Percentiles rank a stretch among this genome's conserved stretches.
phyloP scores from a whole-genome alignment of 768 basidiomycete genomes.

The Mrakia gelida region DNA sequence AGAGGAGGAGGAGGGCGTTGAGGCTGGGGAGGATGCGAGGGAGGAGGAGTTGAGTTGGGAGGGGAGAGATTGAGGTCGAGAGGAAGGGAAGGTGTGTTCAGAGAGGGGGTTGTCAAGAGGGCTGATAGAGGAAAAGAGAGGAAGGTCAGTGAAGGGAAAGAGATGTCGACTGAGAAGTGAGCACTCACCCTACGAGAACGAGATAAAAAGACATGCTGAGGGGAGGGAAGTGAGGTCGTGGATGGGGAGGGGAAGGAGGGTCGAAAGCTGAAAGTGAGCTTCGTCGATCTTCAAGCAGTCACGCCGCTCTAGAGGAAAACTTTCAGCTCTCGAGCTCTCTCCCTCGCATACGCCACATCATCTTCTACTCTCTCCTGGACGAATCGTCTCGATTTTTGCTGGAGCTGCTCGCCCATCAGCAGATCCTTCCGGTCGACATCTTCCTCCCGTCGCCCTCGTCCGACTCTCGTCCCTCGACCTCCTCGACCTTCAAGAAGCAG shows the following conservation, averaged over 20 bases:
- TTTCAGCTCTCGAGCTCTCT: background rate
- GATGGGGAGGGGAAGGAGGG: background rate
- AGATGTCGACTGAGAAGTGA: background rate
- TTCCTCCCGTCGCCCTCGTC: background rate
- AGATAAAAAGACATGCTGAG: constrained; percentile 44
- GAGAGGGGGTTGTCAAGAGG: constrained; percentile 49
- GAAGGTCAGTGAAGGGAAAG: background rate
- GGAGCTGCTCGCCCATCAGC: background rate
- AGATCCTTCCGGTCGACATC: background rate
- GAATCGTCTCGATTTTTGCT: background rate
- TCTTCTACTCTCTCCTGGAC: background rate
- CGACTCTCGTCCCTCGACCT: background rate
- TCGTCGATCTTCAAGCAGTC: background rate
- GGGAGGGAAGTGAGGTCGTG: background rate
- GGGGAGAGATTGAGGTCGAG: constrained; percentile 37
- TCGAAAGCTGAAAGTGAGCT: background rate
- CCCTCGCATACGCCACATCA: rapidly evolving
- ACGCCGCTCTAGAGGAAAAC: background rate
- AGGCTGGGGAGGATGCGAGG: constrained; percentile 31
- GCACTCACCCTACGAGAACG: constrained; percentile 44
- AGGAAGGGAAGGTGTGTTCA: constrained; percentile 44
- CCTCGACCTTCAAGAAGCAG: background rate
- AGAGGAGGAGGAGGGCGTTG: constrained; percentile 33
- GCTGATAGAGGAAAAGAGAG: constrained; percentile 22
- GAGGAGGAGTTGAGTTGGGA: constrained; percentile 34